Evolutionary conservation across 2,329 filamentous ascomycete genomes (phyloP).

Genomic region (Aureobasidium musti): DNA sequence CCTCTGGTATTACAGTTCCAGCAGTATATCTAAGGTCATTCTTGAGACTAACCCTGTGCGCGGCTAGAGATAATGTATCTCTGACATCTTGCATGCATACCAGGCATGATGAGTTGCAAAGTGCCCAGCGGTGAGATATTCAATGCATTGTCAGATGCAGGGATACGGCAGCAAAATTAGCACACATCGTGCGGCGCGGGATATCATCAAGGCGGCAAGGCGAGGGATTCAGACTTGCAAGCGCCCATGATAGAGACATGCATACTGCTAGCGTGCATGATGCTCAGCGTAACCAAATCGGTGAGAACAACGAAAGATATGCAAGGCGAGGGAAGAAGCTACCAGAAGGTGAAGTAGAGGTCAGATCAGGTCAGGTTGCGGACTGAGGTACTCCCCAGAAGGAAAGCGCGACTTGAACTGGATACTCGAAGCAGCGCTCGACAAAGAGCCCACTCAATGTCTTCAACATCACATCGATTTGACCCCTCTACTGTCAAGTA

Average conservation of each 20-base stretch:
- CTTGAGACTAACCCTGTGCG: background rate
- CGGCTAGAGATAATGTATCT: background rate
- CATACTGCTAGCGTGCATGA: background rate
- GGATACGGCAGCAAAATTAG: background rate
- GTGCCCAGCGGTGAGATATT: background rate
- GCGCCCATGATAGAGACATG: slow-evolving; percentile 3
- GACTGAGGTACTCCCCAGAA: background rate
- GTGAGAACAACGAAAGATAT: background rate
- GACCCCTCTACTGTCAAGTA: background rate
- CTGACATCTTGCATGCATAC: background rate
- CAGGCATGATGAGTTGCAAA: background rate
- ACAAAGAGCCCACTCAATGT: background rate
- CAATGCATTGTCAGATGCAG: background rate
- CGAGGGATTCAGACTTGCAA: background rate
- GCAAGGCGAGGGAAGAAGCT: background rate
- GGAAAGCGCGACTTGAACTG: background rate
- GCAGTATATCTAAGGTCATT: background rate
- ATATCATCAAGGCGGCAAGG: background rate
- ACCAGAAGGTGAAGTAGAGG: background rate
- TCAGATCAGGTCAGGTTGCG: background rate
- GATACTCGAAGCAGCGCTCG: background rate
- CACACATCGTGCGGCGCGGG: background rate
- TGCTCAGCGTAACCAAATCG: too few species aligned
- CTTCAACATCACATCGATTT: background rate
- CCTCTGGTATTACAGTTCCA: background rate